Evolutionary conservation across 768 basidiomycete species (phyloP), one percentile per base, ranked within the genome.

Genomic region (Naematelia aurantialba): DNA sequence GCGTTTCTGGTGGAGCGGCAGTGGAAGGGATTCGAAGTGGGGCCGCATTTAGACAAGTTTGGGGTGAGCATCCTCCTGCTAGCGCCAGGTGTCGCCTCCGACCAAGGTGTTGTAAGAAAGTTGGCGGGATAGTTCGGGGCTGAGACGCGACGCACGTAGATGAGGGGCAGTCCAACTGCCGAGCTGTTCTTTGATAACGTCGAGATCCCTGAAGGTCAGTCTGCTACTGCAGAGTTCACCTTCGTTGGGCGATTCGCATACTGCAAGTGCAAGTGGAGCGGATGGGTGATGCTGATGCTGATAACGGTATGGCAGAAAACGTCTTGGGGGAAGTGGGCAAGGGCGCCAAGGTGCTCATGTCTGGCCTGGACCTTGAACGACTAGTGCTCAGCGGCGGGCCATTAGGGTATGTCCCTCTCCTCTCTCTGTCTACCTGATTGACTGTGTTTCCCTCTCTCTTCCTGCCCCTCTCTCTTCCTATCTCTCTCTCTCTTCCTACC

Each of bases 161-260:
- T 97, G 93, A 81, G 93, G 67, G 93, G 93, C 39, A 90, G 89
- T 60, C 91, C 96, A 67, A 97, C 93, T 2, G 91, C 90, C 63
- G 93, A 97, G 73, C 79, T 96, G 22, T 85, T 93, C 19, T 96
- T 97, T 59, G 89, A 94, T 65, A 83, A 90, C 66, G 93, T 91
- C 66, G 83, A 87, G 66, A 88, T 97, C 2, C 91, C 93, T 0
- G 85, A 89, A 72, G 89, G 91, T 91, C 55, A 50, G 69, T 48
- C 25, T 11, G 3, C n/a, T n/a, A n/a, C n/a, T n/a, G n/a, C n/a
- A n/a, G n/a, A n/a, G n/a, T n/a, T n/a, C n/a, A n/a, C n/a, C n/a
- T n/a, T n/a, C n/a, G n/a, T n/a, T n/a, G n/a, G n/a, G n/a, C n/a
- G n/a, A n/a, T n/a, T n/a, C n/a, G n/a, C n/a, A n/a, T n/a, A n/a